Evolutionary conservation across 148 eudicot genomes (phyloP).

Genomic region (Gaultheria prostrata): DNA sequence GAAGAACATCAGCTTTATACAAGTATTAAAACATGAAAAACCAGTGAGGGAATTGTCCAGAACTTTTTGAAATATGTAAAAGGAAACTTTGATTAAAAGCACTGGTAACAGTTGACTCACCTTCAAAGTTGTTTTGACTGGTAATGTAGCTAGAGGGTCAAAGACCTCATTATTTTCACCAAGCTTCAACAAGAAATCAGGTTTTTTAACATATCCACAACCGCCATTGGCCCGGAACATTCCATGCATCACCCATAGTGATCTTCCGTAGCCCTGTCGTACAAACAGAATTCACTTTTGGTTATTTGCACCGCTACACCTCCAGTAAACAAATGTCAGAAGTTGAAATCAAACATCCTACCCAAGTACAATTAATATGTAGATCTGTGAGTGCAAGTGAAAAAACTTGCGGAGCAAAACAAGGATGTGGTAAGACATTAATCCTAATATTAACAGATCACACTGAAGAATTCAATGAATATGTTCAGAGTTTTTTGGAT

Average conservation of each 20-base stretch:
- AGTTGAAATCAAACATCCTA: neutral
- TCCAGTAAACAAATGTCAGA: neutral
- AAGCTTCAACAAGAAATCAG: constrained; percentile 41
- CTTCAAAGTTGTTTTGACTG: constrained; percentile 47
- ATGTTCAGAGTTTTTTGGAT: neutral
- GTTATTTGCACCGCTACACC: neutral
- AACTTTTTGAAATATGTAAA: neutral
- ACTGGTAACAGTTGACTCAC: constrained; percentile 20
- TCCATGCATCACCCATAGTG: constrained; percentile 67
- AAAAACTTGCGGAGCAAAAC: neutral
- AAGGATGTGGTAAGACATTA: neutral
- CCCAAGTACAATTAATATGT: neutral
- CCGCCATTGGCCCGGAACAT: constrained; percentile 77
- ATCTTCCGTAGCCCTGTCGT: constrained; percentile 52
- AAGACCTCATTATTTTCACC: constrained; percentile 25
- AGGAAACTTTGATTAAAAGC: neutral
- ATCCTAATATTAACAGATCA: neutral
- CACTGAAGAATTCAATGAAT: neutral
- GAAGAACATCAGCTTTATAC: neutral
- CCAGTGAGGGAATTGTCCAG: neutral
- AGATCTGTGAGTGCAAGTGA: neutral
- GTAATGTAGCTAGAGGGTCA: constrained; percentile 29
- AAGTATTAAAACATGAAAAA: neutral
- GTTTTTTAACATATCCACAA: constrained; percentile 73
- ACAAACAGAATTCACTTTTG: neutral